A percentile compares a stretch with the other conserved stretches of the same genome.
Conservation (phyloP, 352 stramenopile species). For the Elongisporangium undulatum region DNA sequence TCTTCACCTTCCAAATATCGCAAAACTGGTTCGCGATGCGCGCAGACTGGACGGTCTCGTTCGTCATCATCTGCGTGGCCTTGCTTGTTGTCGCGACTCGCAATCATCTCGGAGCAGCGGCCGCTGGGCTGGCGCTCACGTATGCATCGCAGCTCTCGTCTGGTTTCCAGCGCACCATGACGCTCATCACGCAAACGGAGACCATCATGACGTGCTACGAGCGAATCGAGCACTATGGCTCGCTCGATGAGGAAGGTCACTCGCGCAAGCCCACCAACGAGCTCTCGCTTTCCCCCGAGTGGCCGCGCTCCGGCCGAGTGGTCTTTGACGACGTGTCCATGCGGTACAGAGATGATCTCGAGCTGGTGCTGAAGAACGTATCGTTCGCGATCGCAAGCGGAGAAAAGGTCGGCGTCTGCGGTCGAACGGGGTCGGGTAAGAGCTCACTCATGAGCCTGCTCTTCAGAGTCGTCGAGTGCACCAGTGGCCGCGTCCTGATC, state of each 20-base stretch:
- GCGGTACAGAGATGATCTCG: slow-evolving; percentile 30
- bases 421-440: slow-evolving; percentile 33
- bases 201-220: slow-evolving; percentile 34
- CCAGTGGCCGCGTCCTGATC: slow-evolving; percentile 66
- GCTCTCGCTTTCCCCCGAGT: slow-evolving; percentile 7
- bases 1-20: slow-evolving; percentile 34
- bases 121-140: slow-evolving; percentile 26
- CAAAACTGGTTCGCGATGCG: slow-evolving; percentile 92
- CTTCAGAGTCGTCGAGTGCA: slow-evolving; percentile 29
- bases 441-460: slow-evolving; percentile 37
- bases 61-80: slow-evolving; percentile 86
- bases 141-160: slow-evolving; percentile 32
- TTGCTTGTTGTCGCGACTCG: slow-evolving; percentile 74
- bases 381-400: slow-evolving; percentile 16
- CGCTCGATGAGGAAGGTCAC: slow-evolving; percentile 20
- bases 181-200: slow-evolving; percentile 19
- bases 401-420: slow-evolving; percentile 32
- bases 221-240: slow-evolving; percentile 21
- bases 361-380: slow-evolving; percentile 31
- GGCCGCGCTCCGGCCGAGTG: slow-evolving; percentile 21
- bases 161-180: slow-evolving; percentile 31
- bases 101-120: slow-evolving; percentile 17
- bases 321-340: slow-evolving; percentile 24
- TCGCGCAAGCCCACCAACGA: neutral
- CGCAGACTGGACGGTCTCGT: slow-evolving; percentile 67